Evolutionary conservation across 352 stramenopile genomes (phyloP), one percentile per base, ranked within the genome.

Genomic region (Globisporangium nodosum): DNA sequence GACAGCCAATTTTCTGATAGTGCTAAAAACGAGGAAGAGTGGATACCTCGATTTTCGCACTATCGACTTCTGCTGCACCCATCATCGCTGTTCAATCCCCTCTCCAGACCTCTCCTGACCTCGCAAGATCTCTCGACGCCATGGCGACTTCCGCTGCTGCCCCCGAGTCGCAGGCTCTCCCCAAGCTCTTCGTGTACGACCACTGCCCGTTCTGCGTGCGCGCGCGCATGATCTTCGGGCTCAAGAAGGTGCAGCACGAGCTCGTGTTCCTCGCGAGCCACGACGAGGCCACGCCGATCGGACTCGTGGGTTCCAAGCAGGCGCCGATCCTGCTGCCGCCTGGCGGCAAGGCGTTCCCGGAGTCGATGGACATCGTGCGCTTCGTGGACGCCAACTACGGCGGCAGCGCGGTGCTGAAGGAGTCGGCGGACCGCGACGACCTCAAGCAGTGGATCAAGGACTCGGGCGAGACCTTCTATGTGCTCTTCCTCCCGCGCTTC

Each of bases 101-200:
- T n/a, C n/a, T n/a, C n/a, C n/a, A n/a, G n/a, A n/a, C 21, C 21
- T 24, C 21, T 24, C 21, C 21, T 24, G 21, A 24, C 21, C 21
- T 24, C 21, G 21, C 21, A 24, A 24, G 21, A 24, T 24, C 21
- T 24, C 21, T 24, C 21, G 21, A 24, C 21, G 21, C 7, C 35
- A 40, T 40, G 35, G 35, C 35, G 20, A 27, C 6, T 35, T 2
- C 27, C 9, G 37, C 33, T 24, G 21, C 2, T 33, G 46, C 18
- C 7, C n/a, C n/a, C 2, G 9, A 24, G 12, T 24, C 31, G 9
- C 9, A 33, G 1, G 5, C 11, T 42, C 24, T 66, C 49, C 66
- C 62, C n/a, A 76, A 72, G 66, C 61, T 83, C 13, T 78, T 75
- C 66, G 57, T 80, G n/a, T 83, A 81, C 62, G 74, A 83, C 66